Percentiles rank a stretch among this genome's conserved stretches.
These are phyloP conservation scores for Rhynchospora breviuscula DNA, from an alignment of 176 grass and related monocot genomes.

Conservation along the genomic window DNA sequence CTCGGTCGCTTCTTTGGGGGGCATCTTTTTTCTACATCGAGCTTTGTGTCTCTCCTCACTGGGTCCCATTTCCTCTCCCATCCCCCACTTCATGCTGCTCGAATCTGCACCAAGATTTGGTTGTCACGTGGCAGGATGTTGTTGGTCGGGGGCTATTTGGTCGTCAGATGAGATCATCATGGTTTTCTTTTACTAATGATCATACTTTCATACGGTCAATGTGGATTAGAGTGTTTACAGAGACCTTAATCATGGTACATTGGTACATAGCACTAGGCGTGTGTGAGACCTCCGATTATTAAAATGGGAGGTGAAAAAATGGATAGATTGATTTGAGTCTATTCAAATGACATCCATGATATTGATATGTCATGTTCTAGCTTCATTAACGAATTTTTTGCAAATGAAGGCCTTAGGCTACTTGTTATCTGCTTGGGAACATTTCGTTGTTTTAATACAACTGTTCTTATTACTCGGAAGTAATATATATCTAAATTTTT, in stretches of 20 bases:
- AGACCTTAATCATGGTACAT: neutral
- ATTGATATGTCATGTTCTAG: too few relatives aligned
- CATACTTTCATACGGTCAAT: neutral
- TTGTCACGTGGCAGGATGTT: neutral
- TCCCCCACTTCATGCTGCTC: neutral
- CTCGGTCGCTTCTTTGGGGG: slow-evolving; percentile 24
- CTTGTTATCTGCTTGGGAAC: too few relatives aligned
- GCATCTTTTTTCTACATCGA: slow-evolving; percentile 8
- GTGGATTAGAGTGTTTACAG: neutral
- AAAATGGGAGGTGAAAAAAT: too few relatives aligned
- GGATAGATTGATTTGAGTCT: too few relatives aligned
- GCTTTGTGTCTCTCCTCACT: neutral
- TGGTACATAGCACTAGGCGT: neutral
- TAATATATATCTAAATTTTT: too few relatives aligned
- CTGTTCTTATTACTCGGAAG: too few relatives aligned
- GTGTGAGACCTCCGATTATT: neutral
- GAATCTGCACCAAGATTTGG: slow-evolving; percentile 7
- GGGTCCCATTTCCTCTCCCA: neutral
- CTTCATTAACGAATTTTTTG: too few relatives aligned
- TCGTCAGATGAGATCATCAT: neutral
- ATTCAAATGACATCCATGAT: too few relatives aligned
- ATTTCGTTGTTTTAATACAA: too few relatives aligned
- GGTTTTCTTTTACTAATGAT: neutral
- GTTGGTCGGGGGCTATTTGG: neutral
- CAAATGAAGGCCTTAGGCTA: too few relatives aligned